These are phyloP conservation scores for Byssochlamys sp. DNA, from an alignment of 2,329 filamentous ascomycete genomes.

Conservation along the genomic window DNA sequence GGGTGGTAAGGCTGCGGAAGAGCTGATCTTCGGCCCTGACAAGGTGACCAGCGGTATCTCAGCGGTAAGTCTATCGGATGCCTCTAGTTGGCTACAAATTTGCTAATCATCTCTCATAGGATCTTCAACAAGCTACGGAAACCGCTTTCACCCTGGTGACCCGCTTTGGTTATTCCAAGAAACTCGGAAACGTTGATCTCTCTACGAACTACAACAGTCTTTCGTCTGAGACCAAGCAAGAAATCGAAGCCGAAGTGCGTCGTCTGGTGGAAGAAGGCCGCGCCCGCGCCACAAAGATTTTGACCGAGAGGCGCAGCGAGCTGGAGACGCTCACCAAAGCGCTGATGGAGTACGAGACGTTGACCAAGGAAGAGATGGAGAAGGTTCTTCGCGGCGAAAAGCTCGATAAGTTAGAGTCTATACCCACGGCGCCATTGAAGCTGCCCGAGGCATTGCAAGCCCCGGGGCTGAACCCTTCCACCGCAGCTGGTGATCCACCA, in stretches of 20 bases:
- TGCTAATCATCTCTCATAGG: slow-evolving; percentile 40
- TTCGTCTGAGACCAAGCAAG: slow-evolving; percentile 73
- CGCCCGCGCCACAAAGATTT: slow-evolving; percentile 59
- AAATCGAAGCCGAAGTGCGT: slow-evolving; percentile 82
- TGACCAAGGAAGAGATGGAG: slow-evolving; percentile 80
- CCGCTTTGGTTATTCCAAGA: slow-evolving; percentile 76
- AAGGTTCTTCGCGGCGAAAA: slow-evolving; percentile 81
- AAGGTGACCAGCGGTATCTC: slow-evolving; percentile 84
- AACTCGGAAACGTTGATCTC: slow-evolving; percentile 83
- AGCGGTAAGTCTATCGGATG: slow-evolving; percentile 44
- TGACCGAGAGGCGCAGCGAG: slow-evolving; percentile 68
- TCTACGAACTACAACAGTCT: slow-evolving; percentile 68
- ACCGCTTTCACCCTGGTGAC: slow-evolving; percentile 84
- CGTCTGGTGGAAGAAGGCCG: slow-evolving; percentile 74
- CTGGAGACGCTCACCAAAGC: slow-evolving; percentile 81
- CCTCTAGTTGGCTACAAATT: not conserved
- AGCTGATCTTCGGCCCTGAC: slow-evolving; percentile 83
- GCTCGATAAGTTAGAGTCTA: slow-evolving; percentile 57
- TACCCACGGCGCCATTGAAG: slow-evolving; percentile 49
- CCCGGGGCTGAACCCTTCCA: slow-evolving; percentile 18
- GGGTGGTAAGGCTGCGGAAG: slow-evolving; percentile 79
- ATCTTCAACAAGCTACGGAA: slow-evolving; percentile 71
- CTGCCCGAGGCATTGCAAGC: slow-evolving; percentile 47
- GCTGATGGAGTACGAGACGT: slow-evolving; percentile 85
- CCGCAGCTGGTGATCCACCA: slow-evolving; percentile 12